Percentiles rank a stretch among this genome's conserved stretches.
These are phyloP conservation scores for Cynanchum wilfordii DNA, from an alignment of 257 asterid species.

Conservation along the genomic window DNA sequence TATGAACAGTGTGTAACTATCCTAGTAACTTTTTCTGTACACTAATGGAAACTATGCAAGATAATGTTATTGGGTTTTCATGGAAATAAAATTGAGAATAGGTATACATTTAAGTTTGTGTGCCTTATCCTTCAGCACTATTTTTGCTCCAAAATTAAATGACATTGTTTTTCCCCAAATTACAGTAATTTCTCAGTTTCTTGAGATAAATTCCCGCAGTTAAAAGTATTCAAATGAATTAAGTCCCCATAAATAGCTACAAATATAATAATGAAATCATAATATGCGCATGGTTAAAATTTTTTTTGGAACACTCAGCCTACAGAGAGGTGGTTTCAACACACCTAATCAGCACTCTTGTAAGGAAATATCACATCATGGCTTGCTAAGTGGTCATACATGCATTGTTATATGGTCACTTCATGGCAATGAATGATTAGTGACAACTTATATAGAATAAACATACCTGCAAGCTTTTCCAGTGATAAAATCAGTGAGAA, in stretches of 20 bases:
- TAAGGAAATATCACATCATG: not conserved
- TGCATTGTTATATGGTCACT: not conserved
- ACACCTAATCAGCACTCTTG: not conserved
- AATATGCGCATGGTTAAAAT: not conserved
- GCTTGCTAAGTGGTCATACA: not conserved
- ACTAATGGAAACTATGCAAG: not conserved
- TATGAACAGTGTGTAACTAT: not conserved
- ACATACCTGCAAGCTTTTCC: slow-evolving; percentile 88
- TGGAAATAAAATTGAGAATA: not conserved
- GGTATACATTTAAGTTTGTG: not conserved
- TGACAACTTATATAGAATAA: not conserved
- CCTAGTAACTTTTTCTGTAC: not conserved
- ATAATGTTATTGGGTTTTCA: not conserved
- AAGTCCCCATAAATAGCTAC: not conserved
- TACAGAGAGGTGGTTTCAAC: not conserved
- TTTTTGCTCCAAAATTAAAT: not conserved
- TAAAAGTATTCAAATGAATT: not conserved
- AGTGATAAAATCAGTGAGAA: slow-evolving; percentile 53
- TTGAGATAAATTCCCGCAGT: not conserved
- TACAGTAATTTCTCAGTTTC: not conserved
- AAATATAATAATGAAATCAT: not conserved
- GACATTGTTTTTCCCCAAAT: not conserved
- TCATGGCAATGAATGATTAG: not conserved
- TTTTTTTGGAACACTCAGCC: not conserved
- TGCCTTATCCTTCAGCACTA: not conserved